Base-by-base conservation (phyloP, 2,329 filamentous ascomycete species). In the Chaetomium sp. region DNA sequence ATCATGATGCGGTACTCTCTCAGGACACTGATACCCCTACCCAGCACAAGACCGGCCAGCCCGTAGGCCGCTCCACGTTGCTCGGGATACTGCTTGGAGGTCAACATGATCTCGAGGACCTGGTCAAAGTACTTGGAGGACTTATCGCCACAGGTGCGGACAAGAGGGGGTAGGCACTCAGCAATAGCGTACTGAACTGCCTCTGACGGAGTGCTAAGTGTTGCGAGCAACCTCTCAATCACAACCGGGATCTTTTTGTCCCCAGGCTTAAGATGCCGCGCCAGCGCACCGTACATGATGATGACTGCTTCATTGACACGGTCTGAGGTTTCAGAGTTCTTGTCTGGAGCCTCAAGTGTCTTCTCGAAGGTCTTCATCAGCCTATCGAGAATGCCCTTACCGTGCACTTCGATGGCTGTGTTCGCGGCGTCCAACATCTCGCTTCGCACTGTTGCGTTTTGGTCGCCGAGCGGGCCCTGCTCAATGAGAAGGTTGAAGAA, bases 161-260 rank as follows among this genome's bases (percentile, higher is more conserved):
- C 84, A n/a, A 99, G 78, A 1, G 94, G 91, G 11, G 94, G 92
- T 27, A 99, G 76, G 65, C 94, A 99, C 66, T 94, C 89, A 3
- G 95, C 91, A 56, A 97, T 91, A 47, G 94, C 94, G 68, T 94
- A 96, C 71, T 99, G 94, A 1, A 99, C 94, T 12, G 89, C 91
- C 71, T 99, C 94, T 0, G 94, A 97, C 34, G 94, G 94, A 10
- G 92, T 97, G 69, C 87, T 94, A 45, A 99, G 77, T 6, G 95
- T 96, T 27, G 85, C 83, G 54, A 99, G 79, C 27, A 99, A 78
- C 59, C 91, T 84, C 63, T 92, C 86, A 50, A 99, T 86, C 46
- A 99, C 94, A 55, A 87, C 85, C 1, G 91, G 90, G 49, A 97
- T 83, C 65, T 95, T 91, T 62, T 84, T 74, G 69, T 99, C 94